phyloP scores from a whole-genome alignment of 73 alveolate species.

The Breviolum minutum region DNA sequence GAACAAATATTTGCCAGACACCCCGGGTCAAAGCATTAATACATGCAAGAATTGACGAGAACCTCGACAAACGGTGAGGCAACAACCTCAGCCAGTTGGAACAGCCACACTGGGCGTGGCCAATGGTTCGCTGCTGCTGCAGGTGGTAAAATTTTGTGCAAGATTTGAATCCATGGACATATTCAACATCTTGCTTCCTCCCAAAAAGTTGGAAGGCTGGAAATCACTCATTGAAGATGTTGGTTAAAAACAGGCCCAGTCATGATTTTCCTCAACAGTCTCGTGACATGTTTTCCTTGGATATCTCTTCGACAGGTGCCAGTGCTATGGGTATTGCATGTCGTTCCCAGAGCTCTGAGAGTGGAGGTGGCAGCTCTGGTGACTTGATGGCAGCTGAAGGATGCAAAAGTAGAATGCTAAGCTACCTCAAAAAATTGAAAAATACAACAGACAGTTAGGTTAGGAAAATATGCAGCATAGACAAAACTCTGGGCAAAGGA shows the following conservation, averaged over 20 bases:
- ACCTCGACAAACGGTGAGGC: neutral
- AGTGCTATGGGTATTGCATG: conserved; percentile 38
- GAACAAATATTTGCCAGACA: neutral
- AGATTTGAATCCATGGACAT: no score
- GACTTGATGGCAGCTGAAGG: neutral
- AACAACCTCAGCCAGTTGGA: no score
- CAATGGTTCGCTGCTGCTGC: conserved; percentile 20
- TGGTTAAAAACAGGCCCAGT: no score
- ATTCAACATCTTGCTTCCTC: no score
- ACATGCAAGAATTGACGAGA: neutral
- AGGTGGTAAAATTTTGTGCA: neutral
- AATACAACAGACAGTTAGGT: no score
- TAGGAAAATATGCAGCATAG: neutral
- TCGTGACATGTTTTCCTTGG: no score
- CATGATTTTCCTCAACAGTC: no score
- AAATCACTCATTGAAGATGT: no score
- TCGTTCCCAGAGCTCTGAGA: neutral
- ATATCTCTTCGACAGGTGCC: neutral
- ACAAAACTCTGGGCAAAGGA: neutral
- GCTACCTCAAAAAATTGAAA: no score
- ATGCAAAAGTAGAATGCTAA: no score
- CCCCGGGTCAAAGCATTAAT: neutral
- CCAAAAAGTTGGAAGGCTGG: no score
- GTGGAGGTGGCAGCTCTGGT: conserved; percentile 6
- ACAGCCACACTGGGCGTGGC: neutral